Evolutionary conservation across 139 green algal genomes (phyloP), one percentile per base, ranked within the genome.

Genomic region (Marvania coccoides): DNA sequence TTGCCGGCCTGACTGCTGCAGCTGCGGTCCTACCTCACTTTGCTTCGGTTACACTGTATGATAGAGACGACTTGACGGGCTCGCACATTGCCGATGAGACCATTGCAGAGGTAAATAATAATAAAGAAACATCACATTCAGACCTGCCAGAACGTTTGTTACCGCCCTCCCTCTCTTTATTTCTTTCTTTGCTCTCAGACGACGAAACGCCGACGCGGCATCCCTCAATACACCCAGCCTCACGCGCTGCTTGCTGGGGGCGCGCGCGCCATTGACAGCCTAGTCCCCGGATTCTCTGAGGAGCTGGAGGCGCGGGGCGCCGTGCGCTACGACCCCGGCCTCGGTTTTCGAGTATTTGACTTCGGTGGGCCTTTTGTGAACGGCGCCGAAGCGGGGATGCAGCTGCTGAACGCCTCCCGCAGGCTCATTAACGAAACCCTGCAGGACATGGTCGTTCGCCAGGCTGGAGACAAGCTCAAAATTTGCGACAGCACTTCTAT

Each of bases 341-440:
- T 28, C 19, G 42, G 42, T 51, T 19, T 51, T 19, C 19, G 19
- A 19, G 42, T 51, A 19, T 51, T 28, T 51, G 42, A 51, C 19
- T 51, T 51, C 19, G 42, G 42, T 19, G 42, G 19, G 42, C 42
- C 42, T 51, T 51, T 51, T 51, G 19, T 28, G 19, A 19, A 19
- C 19, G 42, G 42, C 19, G 19, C 19, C 19, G 42, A 51, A 19
- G 42, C 42, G 19, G 42, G 42, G 19, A 19, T 42, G 26, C 37
- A 69, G 53, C 37, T 13, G 14, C 19, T 69, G 26, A 40, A 37
- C 14, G 29, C 29, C 14, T 55, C 36, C 23, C 62, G 62, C 26
- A 2, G 23, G 19, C 53, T 69, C 36, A 61, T 69, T 15, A 46
- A 69, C 37, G 9, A 14, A 5, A 61, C 53, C 37, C 36, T 61